Conservation (phyloP, 2,329 filamentous ascomycete genomes). For the Ophiocordyceps robertsii region DNA sequence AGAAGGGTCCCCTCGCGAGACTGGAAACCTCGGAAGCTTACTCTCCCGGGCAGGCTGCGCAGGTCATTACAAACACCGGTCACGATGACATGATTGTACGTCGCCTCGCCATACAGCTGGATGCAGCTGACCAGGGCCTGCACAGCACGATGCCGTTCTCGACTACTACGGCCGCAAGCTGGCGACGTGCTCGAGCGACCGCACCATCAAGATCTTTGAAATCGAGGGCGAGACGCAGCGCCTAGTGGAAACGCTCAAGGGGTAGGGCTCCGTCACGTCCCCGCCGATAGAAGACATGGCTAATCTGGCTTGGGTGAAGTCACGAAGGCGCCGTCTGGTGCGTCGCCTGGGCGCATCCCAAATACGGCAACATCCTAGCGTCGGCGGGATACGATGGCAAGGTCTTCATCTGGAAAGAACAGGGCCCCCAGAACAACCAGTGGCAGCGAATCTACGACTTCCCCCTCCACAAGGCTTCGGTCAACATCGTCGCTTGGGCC, state of each 20-base stretch:
- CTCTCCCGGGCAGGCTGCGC: conserved; percentile 20
- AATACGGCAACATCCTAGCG: conserved; percentile 95
- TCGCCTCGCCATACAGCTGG: conserved; percentile 11
- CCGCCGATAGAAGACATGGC: neutral
- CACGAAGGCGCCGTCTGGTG: conserved; percentile 98
- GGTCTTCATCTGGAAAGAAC: conserved; percentile 96
- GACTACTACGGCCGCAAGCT: conserved; percentile 96
- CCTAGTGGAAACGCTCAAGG: conserved; percentile 84
- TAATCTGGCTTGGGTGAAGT: conserved; percentile 28
- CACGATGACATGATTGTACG: conserved; percentile 99
- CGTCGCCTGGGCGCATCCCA: conserved; percentile 94
- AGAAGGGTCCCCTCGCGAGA: neutral
- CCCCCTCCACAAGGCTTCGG: conserved; percentile 83
- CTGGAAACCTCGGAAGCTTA: conserved; percentile 11
- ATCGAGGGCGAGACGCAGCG: conserved; percentile 87
- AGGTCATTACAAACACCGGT: conserved; percentile 31
- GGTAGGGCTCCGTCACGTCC: conserved; percentile 32
- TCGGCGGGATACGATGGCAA: conserved; percentile 95
- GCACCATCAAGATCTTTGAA: conserved; percentile 99
- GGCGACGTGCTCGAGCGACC: conserved; percentile 94
- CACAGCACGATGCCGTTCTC: conserved; percentile 87
- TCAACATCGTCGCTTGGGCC: conserved; percentile 97
- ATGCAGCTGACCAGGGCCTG: neutral
- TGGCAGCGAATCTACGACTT: conserved; percentile 91
- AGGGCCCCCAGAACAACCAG: conserved; percentile 39